Base-by-base conservation (phyloP, 176 grass and related monocot genomes). In the Pontederia paniculata region DNA sequence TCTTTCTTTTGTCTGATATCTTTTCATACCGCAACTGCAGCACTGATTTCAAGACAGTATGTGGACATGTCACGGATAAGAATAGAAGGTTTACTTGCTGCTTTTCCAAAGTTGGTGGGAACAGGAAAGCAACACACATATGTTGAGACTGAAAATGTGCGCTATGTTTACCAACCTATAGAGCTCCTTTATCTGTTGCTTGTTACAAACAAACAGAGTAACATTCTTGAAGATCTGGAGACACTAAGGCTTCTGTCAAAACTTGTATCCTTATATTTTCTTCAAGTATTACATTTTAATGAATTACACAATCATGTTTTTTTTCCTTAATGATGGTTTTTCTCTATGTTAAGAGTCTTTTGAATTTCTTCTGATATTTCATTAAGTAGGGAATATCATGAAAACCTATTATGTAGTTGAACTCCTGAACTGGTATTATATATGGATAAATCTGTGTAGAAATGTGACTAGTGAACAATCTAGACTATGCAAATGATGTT, bases 171-270 rank as follows among this genome's bases (percentile, higher is more conserved):
- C 64, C 88, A 88, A 45, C 83, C 62, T 53, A 83, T 94, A 45
- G 84, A 94, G 75, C 79, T 66, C 37, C 66, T 94, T 47, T 94
- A 94, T 78, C 67, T 88, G 65, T 65, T 94, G 9, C 88, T 94
- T 58, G 79, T 94, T 55, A 88, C 84, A 65, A 94, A 94, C 60
- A 94, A 94, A 70, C 77, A 94, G 65, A 88, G 89, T 65, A 88
- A 94, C 68, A 94, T 94, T 67, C 77, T 94, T 71, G 89, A 94
- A 84, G 80, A 94, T 58, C 78, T 88, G 78, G 84, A 88, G 60
- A 88, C 84, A 50, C 37, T 94, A 48, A 84, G 84, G 56, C 80
- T 88, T 12, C 70, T 94, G 8, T 94, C 89, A 18, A 94, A 94
- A 63, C 77, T 94, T 49, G 84, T 88, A 84, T 88, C 57, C 25